phyloP scores from a whole-genome alignment of 192 early-diverging fungal genomes.

The Backusella luteola region DNA sequence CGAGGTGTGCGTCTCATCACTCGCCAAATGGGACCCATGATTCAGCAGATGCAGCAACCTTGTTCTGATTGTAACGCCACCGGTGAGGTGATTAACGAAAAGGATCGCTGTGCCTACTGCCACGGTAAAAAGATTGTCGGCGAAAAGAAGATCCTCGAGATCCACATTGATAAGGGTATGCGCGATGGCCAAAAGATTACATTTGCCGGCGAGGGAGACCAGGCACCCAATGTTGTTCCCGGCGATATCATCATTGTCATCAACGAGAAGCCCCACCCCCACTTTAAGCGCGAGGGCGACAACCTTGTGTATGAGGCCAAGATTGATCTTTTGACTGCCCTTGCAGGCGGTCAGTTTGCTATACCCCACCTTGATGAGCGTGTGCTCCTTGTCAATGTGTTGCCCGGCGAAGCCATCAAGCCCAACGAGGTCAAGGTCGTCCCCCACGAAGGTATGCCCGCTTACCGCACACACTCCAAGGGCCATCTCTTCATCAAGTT shows the following conservation, averaged over 20 bases:
- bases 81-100: slow-evolving; percentile 89
- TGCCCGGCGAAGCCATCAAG: slow-evolving; percentile 94
- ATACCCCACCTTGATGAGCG: slow-evolving; percentile 95
- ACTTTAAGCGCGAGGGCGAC: slow-evolving; percentile 91
- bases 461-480: slow-evolving; percentile 81
- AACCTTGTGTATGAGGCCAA: slow-evolving; percentile 92
- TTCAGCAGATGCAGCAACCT: slow-evolving; percentile 99
- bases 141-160: slow-evolving; percentile 97
- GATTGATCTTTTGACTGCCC: slow-evolving; percentile 92
- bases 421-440: slow-evolving; percentile 86
- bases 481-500: slow-evolving; percentile 96
- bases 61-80: slow-evolving; percentile 89
- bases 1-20: slow-evolving; percentile 88
- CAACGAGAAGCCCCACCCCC: slow-evolving; percentile 91
- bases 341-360: slow-evolving; percentile 92
- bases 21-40: slow-evolving; percentile 98
- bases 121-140: slow-evolving; percentile 81
- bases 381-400: slow-evolving; percentile 80
- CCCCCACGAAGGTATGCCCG: slow-evolving; percentile 93
- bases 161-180: slow-evolving; percentile 98
- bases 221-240: slow-evolving; percentile 89
- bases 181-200: slow-evolving; percentile 92
- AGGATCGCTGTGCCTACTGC: slow-evolving; percentile 90
- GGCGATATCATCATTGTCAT: slow-evolving; percentile 97
- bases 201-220: slow-evolving; percentile 96